Base-by-base conservation (phyloP, 176 grass and related monocot species). In the Oryza meridionalis region DNA sequence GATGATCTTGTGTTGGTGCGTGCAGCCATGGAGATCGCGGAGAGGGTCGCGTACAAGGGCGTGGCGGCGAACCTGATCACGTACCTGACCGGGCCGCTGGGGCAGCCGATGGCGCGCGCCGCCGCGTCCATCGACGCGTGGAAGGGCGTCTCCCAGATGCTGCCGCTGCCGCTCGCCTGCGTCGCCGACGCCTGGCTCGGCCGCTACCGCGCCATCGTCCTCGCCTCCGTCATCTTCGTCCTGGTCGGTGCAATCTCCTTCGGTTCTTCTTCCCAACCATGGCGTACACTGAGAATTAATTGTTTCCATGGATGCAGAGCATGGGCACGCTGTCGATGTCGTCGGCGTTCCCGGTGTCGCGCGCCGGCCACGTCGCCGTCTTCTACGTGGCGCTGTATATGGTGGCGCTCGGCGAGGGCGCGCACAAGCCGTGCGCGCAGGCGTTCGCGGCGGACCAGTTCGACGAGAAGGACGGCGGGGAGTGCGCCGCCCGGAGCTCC, bases 371-470 rank as follows among this genome's bases (percentile, higher is more conserved):
- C 79, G 80, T 89, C n/a, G 86, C 49, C 68, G 68, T 90, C 27
- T 92, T 95, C 88, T 95, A 90, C 88, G 69, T 86, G 10, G 82
- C 93, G 63, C 72, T 92, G n/a, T 95, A 90, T 70, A 66, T 95
- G 22, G 74, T 95, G 77, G 90, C 93, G 2, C 62, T 92, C 1
- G 90, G 88, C 35, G 90, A 95, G 73, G 90, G 88, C n/a, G 78
- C 69, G 55, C 82, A 90, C 85, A 95, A 92, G 82, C 93, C 90
- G 3, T 90, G 90, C 79, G 83, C 81, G 63, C 93, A 88, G 67
- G 88, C 88, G 21, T 90, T 90, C 68, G 88, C 79, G n/a, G 88
- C 88, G 7, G 88, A 90, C 79, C 90, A 92, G 82, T 95, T 87
- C 78, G 88, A 95, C 85, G 83, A 82, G 51, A 81, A 71, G 63